phyloP scores from a whole-genome alignment of 257 asterid genomes.

The Solanum dulcamara region DNA sequence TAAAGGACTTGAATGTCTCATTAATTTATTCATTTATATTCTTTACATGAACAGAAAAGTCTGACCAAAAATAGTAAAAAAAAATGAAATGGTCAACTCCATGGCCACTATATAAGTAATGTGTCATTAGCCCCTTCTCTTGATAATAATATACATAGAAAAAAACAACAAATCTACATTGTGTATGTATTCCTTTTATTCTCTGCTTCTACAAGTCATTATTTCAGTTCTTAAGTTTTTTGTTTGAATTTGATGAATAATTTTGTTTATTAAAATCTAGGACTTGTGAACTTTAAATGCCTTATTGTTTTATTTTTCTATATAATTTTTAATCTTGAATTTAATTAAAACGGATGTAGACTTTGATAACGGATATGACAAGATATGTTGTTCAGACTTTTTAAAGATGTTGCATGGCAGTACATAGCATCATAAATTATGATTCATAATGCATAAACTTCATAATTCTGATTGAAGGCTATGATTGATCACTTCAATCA shows the following conservation, averaged over 20 bases:
- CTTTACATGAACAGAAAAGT: neutral
- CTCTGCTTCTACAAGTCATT: neutral
- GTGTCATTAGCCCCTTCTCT: neutral
- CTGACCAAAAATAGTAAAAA: neutral
- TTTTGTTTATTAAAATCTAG: too few relatives aligned
- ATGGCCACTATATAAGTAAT: neutral
- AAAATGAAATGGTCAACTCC: neutral
- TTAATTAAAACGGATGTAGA: too few relatives aligned
- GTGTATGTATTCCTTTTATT: constrained; percentile 27
- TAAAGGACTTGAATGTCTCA: neutral
- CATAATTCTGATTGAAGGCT: neutral
- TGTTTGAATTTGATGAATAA: too few relatives aligned
- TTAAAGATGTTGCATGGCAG: too few relatives aligned
- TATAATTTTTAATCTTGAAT: too few relatives aligned
- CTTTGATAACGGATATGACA: too few relatives aligned
- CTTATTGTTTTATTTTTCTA: too few relatives aligned
- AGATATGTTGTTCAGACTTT: too few relatives aligned
- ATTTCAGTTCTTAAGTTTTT: too few relatives aligned
- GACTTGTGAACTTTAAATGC: too few relatives aligned
- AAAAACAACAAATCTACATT: constrained; percentile 31
- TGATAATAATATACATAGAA: neutral
- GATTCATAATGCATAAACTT: too few relatives aligned
- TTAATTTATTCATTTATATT: neutral
- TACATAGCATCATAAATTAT: too few relatives aligned
- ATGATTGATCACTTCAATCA: neutral